Evolutionary conservation across 768 basidiomycete genomes (phyloP).

Genomic region (Cystobasidium ongulense): DNA sequence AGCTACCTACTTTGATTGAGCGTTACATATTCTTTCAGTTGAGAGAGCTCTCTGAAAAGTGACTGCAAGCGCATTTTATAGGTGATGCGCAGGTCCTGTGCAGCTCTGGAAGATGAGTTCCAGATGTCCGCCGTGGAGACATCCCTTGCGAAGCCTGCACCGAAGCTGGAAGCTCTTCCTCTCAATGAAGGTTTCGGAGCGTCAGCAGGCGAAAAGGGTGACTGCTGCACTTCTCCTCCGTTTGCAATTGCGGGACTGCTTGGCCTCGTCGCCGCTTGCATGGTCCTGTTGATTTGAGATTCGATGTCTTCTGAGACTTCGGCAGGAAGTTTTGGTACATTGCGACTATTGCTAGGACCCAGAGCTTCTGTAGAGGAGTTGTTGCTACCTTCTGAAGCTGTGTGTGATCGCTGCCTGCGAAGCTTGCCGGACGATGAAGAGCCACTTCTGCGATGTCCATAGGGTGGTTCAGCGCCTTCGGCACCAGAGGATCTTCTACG

Average conservation of each 20-base stretch:
- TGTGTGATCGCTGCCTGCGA: neutral
- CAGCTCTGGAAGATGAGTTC: constrained; percentile 70
- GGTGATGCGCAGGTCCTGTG: constrained; percentile 69
- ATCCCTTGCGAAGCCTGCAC: constrained; percentile 22
- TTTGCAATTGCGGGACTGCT: neutral
- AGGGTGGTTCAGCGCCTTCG: neutral
- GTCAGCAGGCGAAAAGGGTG: neutral
- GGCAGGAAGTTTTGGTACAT: constrained; percentile 48
- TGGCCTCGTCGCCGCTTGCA: constrained; percentile 11
- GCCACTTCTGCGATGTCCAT: neutral
- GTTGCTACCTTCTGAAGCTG: constrained; percentile 23
- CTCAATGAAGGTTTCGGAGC: neutral
- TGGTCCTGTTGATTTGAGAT: constrained; percentile 40
- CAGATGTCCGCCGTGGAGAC: constrained; percentile 33
- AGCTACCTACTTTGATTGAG: constrained; percentile 76
- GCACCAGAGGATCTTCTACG: neutral
- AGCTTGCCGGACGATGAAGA: neutral
- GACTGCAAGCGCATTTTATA: constrained; percentile 83
- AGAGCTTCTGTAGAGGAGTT: constrained; percentile 41
- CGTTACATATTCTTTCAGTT: constrained; percentile 74
- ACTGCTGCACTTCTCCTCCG: neutral
- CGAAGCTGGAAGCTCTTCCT: constrained; percentile 14
- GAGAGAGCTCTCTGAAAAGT: constrained; percentile 55
- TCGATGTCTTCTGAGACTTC: constrained; percentile 58
- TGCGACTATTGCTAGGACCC: constrained; percentile 53